Evolutionary conservation across 257 asterid genomes (phyloP).

Genomic region (Scutellaria galericulata): DNA sequence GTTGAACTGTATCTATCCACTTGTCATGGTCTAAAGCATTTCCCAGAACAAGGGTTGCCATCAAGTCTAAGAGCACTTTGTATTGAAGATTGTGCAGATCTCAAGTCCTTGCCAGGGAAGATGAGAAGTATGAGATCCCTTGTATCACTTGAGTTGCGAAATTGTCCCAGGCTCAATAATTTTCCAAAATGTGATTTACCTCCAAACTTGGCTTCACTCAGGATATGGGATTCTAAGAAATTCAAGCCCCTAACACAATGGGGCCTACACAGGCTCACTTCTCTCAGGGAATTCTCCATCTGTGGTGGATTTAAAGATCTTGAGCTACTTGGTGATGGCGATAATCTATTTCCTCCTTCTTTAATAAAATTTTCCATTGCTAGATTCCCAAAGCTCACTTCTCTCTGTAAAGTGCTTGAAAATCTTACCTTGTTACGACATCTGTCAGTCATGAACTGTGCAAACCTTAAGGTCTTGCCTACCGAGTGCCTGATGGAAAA

Average conservation of each 20-base stretch:
- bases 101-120: conserved; percentile 55
- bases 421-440: conserved; percentile 50
- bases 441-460: conserved; percentile 63
- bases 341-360: conserved; percentile 53
- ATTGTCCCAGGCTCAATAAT: conserved; percentile 65
- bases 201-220: conserved; percentile 51
- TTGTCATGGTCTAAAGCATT: conserved; percentile 47
- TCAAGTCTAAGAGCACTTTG: conserved; percentile 60
- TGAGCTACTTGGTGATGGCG: conserved; percentile 50
- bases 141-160: conserved; percentile 59
- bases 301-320: conserved; percentile 70
- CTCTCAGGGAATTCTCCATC: conserved; percentile 63
- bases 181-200: conserved; percentile 63
- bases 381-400: conserved; percentile 56
- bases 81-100: conserved; percentile 56
- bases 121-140: conserved; percentile 50
- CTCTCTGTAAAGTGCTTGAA: conserved; percentile 60
- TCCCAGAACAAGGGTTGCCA: conserved; percentile 67
- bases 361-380: conserved; percentile 57
- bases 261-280: conserved; percentile 63
- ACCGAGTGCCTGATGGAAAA: conserved; percentile 50
- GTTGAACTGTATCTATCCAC: conserved; percentile 54
- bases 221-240: conserved; percentile 68
- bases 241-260: conserved; percentile 60
- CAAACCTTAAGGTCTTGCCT: conserved; percentile 53